Evolutionary conservation across 768 basidiomycete species (phyloP), one percentile per base, ranked within the genome.

Genomic region (Termitomyces heimii): DNA sequence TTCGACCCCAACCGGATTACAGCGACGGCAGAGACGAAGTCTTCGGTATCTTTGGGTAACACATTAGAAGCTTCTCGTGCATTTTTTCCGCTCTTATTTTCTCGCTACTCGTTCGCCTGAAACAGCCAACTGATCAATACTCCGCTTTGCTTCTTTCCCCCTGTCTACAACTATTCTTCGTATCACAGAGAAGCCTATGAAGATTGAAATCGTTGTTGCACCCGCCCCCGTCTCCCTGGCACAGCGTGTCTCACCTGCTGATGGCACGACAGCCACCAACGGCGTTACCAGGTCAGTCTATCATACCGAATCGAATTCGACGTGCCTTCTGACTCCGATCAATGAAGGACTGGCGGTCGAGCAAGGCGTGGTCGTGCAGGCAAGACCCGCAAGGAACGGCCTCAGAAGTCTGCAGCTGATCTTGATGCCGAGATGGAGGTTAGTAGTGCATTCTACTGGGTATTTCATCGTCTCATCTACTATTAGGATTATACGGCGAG

Each of bases 351-450:
- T 65, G 73, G 66, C 24, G 68, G 70, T 60, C 67, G 73, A 60
- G 74, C 81, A 57, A 80, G 84, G 16, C 77, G 80, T 54, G 73
- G 74, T 39, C 75, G 79, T 62, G 73, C 72, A 56, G 71, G 70
- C 37, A 66, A 66, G 42, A 71, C 71, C 40, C 77, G 81, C 64
- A 82, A 81, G 65, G 85, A 89, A 53, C 77, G 92, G 61, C 82
- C 89, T 5, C 75, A 78, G 55, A 96, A 96, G 78, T 84, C 84
- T 22, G 92, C 78, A 3, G 96, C 92, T 32, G 92, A 95, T 68
- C 83, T 98, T 43, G 96, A 98, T 69, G 94, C 95, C 8, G 96
- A 98, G 79, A 98, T 98, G 96, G 90, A 90, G 83, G 96, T 96
- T 58, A 29, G 75, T 66, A 13, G 24, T 16, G 54, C 5, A 40